Percentiles rank a stretch among this genome's conserved stretches.
Conservation (phyloP, 768 basidiomycete genomes). For the Mycena maculata region DNA sequence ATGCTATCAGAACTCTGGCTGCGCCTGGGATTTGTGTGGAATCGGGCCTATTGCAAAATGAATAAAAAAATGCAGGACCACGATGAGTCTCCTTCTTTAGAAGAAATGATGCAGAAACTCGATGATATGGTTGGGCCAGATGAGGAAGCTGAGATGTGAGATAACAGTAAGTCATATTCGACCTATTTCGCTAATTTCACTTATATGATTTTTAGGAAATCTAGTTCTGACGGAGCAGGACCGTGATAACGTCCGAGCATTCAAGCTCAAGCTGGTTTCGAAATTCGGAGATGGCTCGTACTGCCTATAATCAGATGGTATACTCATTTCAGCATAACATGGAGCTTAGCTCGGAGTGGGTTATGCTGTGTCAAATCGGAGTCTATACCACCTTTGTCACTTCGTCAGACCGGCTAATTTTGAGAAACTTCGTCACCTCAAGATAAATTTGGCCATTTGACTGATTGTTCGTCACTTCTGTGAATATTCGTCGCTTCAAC, state of each 20-base stretch:
- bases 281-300: not conserved
- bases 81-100: not conserved
- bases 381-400: too few relatives aligned
- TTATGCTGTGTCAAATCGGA: too few relatives aligned
- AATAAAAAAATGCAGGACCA: conserved; percentile 2
- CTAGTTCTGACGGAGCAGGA: not conserved
- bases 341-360: conserved; percentile 3
- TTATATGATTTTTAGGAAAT: not conserved
- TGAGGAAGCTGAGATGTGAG: not conserved
- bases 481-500: too few relatives aligned
- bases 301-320: not conserved
- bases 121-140: not conserved
- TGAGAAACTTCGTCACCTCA: too few relatives aligned
- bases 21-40: too few relatives aligned
- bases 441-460: too few relatives aligned
- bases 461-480: too few relatives aligned
- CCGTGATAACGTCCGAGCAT: conserved; percentile 6
- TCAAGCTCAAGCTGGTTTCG: not conserved
- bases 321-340: not conserved
- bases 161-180: not conserved
- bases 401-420: too few relatives aligned
- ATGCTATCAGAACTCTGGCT: too few relatives aligned
- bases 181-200: not conserved
- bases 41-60: too few relatives aligned
- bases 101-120: not conserved